Conservation (phyloP, 148 eudicot species). For the Vaccinium vitisidaea region DNA sequence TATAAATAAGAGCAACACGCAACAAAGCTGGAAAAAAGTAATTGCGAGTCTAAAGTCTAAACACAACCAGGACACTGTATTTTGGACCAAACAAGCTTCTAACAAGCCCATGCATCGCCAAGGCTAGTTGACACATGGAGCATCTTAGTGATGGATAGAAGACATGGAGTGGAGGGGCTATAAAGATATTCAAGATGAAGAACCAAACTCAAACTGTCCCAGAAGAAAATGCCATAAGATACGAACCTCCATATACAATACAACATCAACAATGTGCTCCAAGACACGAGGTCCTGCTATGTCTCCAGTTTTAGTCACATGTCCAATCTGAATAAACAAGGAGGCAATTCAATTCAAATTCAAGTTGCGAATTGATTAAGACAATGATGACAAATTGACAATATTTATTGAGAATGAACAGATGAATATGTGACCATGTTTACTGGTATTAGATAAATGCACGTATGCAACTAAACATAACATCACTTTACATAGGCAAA, state of each 20-base stretch:
- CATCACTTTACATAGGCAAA: neutral
- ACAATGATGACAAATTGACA: neutral
- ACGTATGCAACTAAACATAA: neutral
- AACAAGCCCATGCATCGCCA: neutral
- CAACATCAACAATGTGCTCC: conserved; percentile 97
- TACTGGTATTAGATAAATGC: neutral
- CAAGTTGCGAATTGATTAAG: neutral
- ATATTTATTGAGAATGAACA: neutral
- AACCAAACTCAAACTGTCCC: conserved; percentile 3
- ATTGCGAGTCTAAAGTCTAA: neutral
- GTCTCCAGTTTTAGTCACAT: conserved; percentile 90
- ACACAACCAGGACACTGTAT: neutral
- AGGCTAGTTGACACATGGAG: neutral
- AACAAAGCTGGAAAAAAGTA: neutral
- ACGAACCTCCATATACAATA: conserved; percentile 83
- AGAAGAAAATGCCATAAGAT: conserved; percentile 12
- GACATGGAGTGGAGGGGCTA: neutral
- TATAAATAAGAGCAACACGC: neutral
- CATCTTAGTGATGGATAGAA: neutral
- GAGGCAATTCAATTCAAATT: conserved; percentile 10
- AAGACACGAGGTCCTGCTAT: conserved; percentile 96
- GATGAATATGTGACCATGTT: neutral
- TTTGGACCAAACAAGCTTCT: conserved; percentile 5
- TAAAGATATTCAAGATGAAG: neutral
- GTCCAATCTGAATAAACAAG: conserved; percentile 68